phyloP scores from a whole-genome alignment of 73 alveolate genomes.

The Paramecium sonneborni region DNA sequence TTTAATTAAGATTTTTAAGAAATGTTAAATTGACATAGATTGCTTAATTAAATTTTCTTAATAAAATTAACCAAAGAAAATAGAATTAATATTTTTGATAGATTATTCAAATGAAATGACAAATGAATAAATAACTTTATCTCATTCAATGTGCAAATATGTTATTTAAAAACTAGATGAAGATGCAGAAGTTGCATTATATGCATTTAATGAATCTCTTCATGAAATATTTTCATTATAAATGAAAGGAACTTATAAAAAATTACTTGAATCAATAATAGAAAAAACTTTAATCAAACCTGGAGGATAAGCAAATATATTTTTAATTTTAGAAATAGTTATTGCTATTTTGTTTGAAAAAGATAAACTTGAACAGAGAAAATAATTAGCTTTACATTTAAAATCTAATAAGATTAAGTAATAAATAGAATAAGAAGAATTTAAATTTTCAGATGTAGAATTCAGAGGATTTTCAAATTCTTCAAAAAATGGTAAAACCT shows the following conservation, averaged over 20 bases:
- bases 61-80: neutral
- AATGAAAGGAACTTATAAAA: neutral
- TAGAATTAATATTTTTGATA: constrained; percentile 16
- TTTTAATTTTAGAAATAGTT: neutral
- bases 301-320: constrained; percentile 40
- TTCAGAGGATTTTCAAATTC: neutral
- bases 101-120: constrained; percentile 50
- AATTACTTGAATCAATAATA: neutral
- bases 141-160: constrained; percentile 45
- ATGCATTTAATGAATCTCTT: constrained; percentile 18
- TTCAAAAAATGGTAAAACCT: neutral
- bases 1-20: neutral
- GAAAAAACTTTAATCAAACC: constrained; percentile 9
- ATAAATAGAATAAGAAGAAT: neutral
- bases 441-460: neutral
- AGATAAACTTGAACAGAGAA: neutral
- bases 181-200: constrained; percentile 11
- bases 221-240: constrained; percentile 22
- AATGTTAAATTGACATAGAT: neutral
- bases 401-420: neutral
- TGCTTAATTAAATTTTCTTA: neutral
- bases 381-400: neutral
- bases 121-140: neutral
- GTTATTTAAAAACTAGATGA: neutral
- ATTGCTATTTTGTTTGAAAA: neutral